Base-by-base conservation (phyloP, 345 rosid genomes). In the Kandelia obovata region DNA sequence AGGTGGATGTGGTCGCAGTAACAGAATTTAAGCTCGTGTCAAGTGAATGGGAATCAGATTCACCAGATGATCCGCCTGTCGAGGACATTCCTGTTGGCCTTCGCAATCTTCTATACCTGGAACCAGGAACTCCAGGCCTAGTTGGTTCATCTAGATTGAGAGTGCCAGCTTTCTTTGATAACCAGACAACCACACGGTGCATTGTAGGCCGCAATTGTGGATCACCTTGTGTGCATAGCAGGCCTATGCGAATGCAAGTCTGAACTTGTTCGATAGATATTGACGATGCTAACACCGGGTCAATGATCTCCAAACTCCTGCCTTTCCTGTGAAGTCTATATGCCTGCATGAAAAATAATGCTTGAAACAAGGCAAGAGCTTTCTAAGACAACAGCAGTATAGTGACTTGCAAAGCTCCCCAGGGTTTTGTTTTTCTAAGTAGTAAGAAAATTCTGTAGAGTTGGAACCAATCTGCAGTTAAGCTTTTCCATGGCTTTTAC, bases 211-310 rank as follows among this genome's bases (percentile, higher is more conserved):
- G 85, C 30, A 71, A 16, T 11, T 80, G 79, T 0, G 97, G 97
- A 58, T 96, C 96, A 3, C 91, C 85, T 75, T 92, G 99, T 0
- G 86, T 83, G 82, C 99, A 96, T 31, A 96, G 82, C 34, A 96
- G 76, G 19, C 92, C 98, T 5, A 96, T 78, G 53, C 89, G 97
- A 59, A 96, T 82, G 66, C 97, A 90, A 74, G 74, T 80, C 25
- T 75, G 85, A 25, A 90, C 87, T 77, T 87, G 89, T 7, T 86
- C 95, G 0, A 78, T 58, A 1, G 32, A 67, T 34, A 84, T 95
- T 0, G 97, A 84, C 19, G 85, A 66, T 21, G 78, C 87, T 62
- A 96, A 69, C 8, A 64, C 68, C 0, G 82, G 75, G 80, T 96
- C 98, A 72, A 96, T 66, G 27, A 92, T 68, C 77, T 90, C 98